Percentiles rank a stretch among this genome's conserved stretches.
Conservation (phyloP, 306 rosid genomes). For the Trifolium pratense region DNA sequence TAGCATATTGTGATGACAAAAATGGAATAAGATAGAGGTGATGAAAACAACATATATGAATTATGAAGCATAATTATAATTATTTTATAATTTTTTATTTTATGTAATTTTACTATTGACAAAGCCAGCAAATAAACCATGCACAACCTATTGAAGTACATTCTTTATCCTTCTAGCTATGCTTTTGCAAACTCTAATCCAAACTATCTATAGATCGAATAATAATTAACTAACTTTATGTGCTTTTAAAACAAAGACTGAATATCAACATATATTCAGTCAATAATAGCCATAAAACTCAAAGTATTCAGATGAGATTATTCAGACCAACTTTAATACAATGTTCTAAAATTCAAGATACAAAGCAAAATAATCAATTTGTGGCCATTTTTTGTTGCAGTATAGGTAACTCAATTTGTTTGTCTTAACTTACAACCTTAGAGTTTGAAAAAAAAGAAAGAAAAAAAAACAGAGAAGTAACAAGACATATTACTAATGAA, state of each 20-base stretch:
- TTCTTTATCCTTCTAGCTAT: slow-evolving; percentile 2
- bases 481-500: too few species aligned
- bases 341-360: too few species aligned
- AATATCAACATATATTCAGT: not conserved
- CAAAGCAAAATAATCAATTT: too few species aligned
- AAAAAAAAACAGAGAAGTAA: too few species aligned
- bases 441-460: too few species aligned
- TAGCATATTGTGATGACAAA: slow-evolving; percentile 36
- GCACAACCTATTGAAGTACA: slow-evolving; percentile 12
- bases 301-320: not conserved
- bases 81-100: not conserved
- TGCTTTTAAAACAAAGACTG: not conserved
- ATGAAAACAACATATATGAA: slow-evolving; percentile 31
- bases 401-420: too few species aligned
- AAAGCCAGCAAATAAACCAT: slow-evolving; percentile 13
- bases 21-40: slow-evolving; percentile 26
- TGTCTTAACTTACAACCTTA: too few species aligned
- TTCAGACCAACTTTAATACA: too few species aligned
- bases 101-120: too few species aligned
- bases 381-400: too few species aligned
- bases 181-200: slow-evolving; percentile 23
- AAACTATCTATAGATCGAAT: slow-evolving; percentile 1
- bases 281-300: not conserved
- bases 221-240: slow-evolving; percentile 11
- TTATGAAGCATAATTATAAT: slow-evolving; percentile 14